Evolutionary conservation across 768 basidiomycete genomes (phyloP).

Genomic region (Boletales sp.): DNA sequence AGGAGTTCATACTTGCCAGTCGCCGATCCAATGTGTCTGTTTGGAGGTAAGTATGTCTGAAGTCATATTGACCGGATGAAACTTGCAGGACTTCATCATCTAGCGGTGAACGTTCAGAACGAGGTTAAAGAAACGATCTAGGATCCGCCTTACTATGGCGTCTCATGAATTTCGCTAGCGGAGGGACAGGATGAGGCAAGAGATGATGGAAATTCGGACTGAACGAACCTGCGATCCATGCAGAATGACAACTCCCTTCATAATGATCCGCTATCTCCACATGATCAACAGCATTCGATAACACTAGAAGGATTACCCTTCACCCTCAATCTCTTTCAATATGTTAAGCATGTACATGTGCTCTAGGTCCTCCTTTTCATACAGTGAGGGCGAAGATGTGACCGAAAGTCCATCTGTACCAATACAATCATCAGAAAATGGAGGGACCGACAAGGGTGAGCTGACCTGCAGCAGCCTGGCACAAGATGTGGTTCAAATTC

Average conservation of each 20-base stretch:
- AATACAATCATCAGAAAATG: background rate
- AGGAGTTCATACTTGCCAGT: constrained; percentile 15
- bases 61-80: constrained; percentile 27
- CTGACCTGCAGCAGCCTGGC: constrained; percentile 30
- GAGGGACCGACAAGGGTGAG: background rate
- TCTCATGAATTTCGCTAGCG: constrained; percentile 27
- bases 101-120: constrained; percentile 1
- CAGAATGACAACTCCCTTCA: constrained; percentile 8
- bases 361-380: constrained; percentile 14
- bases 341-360: constrained; percentile 22
- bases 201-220: background rate
- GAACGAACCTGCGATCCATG: constrained; percentile 27
- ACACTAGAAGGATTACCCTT: background rate
- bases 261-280: constrained; percentile 5
- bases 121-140: background rate
- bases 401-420: constrained; percentile 25
- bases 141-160: constrained; percentile 24
- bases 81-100: constrained; percentile 26
- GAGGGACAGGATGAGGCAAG: constrained; percentile 1
- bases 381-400: constrained; percentile 32
- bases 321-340: constrained; percentile 28
- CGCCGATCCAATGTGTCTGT: constrained; percentile 12
- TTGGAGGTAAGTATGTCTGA: constrained; percentile 20
- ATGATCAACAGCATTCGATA: background rate
- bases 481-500: constrained; percentile 18